Evolutionary conservation across 73 alveolate species (phyloP), one percentile per base, ranked within the genome.

Genomic region (Paramecium sexaurelia): DNA sequence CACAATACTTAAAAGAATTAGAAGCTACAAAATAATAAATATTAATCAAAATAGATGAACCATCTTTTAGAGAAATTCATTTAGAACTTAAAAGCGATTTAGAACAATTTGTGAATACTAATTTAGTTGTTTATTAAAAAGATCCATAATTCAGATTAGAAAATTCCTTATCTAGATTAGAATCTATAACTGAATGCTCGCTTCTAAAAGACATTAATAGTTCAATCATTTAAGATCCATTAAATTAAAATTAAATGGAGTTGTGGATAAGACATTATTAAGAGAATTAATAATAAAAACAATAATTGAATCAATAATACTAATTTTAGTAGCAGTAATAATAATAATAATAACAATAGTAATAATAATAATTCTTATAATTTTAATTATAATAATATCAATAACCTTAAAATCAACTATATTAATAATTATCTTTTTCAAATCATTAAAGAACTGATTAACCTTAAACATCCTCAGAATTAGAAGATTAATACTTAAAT

Each of bases 141-240:
- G 57, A 73, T 20, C 67, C 67, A 3, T 5, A 51, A 35, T 37
- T 29, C 19, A 73, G 87, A 73, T 10, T 35, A 20, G 87, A 73
- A 35, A 73, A 73, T 36, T 73, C 87, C 13, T 20, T 73, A 20
- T 29, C 66, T 15, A 73, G 87, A 73, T 29, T 73, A 13, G 87
- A 73, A 35, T 73, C 87, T 3, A 17, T 73, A 2, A 73, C 87
- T 7, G 87, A 73, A 35, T 35, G 55, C 11, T 32, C 61, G 13
- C 15, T 73, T 11, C 56, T 73, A 7, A 73, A 73, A 73, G 87
- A 73, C 13, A 73, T 73, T 20, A 73, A 73, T 41, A 73, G 15
- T 73, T 73, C 87, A n/a, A 37, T 73, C n/a, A 73, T 73, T 15
- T 17, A 73, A 33, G 87, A 73, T 73, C 87, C 87, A 13, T 20